A percentile compares a stretch with the other conserved stretches of the same genome.
phyloP scores from a whole-genome alignment of 306 rosid genomes.

The Mimosa pudica region DNA sequence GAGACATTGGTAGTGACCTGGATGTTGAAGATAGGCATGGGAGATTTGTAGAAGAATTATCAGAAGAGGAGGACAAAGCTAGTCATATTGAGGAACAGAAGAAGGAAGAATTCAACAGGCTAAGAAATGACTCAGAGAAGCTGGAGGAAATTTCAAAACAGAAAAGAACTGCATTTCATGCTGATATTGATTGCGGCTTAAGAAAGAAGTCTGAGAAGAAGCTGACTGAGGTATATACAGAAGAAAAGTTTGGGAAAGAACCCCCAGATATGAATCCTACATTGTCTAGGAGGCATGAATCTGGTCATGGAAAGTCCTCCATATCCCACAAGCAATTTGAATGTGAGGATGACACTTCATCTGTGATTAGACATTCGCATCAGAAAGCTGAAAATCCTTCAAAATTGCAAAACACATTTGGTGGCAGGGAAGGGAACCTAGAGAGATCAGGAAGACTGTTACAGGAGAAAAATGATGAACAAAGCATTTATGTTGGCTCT shows the following conservation, averaged over 20 bases:
- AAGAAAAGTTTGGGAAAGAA: conserved; percentile 49
- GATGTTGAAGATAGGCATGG: conserved; percentile 63
- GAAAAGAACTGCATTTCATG: conserved; percentile 39
- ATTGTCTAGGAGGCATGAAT: conserved; percentile 41
- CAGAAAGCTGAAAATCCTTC: conserved; percentile 44
- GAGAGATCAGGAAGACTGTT: conserved; percentile 40
- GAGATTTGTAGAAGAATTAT: conserved; percentile 47
- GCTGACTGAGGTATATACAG: conserved; percentile 42
- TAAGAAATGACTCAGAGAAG: conserved; percentile 35
- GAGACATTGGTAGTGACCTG: conserved; percentile 60
- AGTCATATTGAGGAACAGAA: conserved; percentile 39
- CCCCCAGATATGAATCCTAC: conserved; percentile 44
- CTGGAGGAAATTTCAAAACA: conserved; percentile 37
- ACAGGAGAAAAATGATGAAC: conserved; percentile 43
- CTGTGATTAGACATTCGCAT: conserved; percentile 37
- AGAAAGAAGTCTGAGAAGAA: conserved; percentile 75
- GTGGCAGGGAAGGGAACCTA: conserved; percentile 47
- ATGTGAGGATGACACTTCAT: conserved; percentile 48
- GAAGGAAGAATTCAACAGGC: conserved; percentile 44
- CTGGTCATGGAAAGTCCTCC: conserved; percentile 48
- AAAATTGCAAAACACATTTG: conserved; percentile 34
- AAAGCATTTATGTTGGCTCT: conserved; percentile 33
- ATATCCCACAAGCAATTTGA: conserved; percentile 49
- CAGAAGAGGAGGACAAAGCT: conserved; percentile 43
- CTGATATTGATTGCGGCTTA: conserved; percentile 52